A percentile compares a stretch with the other conserved stretches of the same genome.
Evolutionary conservation across 2,329 filamentous ascomycete genomes (phyloP).

Genomic region (Paecilomyces fulvus): DNA sequence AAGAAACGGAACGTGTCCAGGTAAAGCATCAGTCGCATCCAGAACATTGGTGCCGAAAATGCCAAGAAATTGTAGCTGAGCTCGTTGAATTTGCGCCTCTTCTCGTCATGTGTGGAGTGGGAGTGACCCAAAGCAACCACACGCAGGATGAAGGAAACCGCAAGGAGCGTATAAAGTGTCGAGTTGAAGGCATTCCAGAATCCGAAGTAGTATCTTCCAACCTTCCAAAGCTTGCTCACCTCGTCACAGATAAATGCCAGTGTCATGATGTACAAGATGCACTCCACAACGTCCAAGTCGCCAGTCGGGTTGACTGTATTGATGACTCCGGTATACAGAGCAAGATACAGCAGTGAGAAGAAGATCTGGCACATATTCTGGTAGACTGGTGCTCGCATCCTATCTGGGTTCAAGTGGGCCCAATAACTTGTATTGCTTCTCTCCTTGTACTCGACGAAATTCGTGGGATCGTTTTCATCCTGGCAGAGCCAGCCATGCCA

Average conservation of each 20-base stretch:
- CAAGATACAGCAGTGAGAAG: conserved; percentile 74
- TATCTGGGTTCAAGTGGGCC: conserved; percentile 82
- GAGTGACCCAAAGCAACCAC: conserved; percentile 66
- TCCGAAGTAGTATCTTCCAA: conserved; percentile 79
- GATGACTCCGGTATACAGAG: conserved; percentile 79
- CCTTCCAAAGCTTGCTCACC: conserved; percentile 81
- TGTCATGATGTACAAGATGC: conserved; percentile 82
- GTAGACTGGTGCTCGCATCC: conserved; percentile 85
- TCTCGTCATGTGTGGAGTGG: conserved; percentile 37
- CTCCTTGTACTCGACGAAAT: conserved; percentile 78
- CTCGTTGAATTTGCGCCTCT: conserved; percentile 59
- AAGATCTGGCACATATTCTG: conserved; percentile 85
- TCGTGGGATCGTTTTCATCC: conserved; percentile 80
- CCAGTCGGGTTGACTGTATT: conserved; percentile 85
- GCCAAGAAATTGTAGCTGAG: conserved; percentile 91
- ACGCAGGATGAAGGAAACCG: conserved; percentile 68
- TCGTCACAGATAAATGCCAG: conserved; percentile 87
- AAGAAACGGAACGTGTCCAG: conserved; percentile 93
- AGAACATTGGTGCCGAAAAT: conserved; percentile 93
- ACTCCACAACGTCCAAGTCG: conserved; percentile 75
- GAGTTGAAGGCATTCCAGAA: conserved; percentile 98
- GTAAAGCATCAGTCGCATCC: conserved; percentile 85
- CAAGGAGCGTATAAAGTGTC: conserved; percentile 68
- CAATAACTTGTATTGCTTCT: conserved; percentile 71
- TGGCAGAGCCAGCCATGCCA: conserved; percentile 98